Base-by-base conservation (phyloP, 768 basidiomycete genomes). In the Leccinum barrowsii region DNA sequence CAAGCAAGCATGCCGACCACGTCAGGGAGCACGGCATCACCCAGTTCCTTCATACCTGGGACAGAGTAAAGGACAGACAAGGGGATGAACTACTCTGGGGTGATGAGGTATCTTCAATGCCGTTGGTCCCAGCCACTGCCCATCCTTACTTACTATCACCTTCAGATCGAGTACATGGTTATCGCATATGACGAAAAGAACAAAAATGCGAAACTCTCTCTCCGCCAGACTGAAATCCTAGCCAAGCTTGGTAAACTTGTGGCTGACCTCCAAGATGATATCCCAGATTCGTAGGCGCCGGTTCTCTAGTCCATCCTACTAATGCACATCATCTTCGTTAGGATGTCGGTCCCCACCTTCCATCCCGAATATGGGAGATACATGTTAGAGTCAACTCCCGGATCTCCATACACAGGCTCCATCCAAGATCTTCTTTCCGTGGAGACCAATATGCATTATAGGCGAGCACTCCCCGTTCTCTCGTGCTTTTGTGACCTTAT, bases 281-380 rank as follows among this genome's bases (percentile, higher is more conserved):
- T 57, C 59, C 81, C 82, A 22, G 81, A 84, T 52, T 76, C 82
- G 88, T 89, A 72, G 64, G 86, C 75, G 22, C 22, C 26, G 19
- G 55, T 57, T 28, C 46, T 35, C 50, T 57, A 8, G 40, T 35
- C 3, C 46, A 21, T 52, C 21, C 24, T 30, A 22, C 46, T 51
- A 19, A 44, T 28, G 32, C 11, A 13, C 12, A 50, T 42, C 52
- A 63, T 55, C 34, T 48, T 6, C 49, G 60, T 37, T 59, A 93
- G 89, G 37, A 76, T 85, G 47, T 79, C 85, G 3, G 83, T 93
- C 24, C 97, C 97, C 2, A 90, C 87, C 12, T 98, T 95, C 69
- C 97, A 98, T 70, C 96, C 96, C 17, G 97, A 99, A 74, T 99
- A 98, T 76, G 97, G 97, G 42, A 84, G 95, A 40, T 98, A 92